Conservation (phyloP, 345 rosid species). For the Eucalyptus urophylla region DNA sequence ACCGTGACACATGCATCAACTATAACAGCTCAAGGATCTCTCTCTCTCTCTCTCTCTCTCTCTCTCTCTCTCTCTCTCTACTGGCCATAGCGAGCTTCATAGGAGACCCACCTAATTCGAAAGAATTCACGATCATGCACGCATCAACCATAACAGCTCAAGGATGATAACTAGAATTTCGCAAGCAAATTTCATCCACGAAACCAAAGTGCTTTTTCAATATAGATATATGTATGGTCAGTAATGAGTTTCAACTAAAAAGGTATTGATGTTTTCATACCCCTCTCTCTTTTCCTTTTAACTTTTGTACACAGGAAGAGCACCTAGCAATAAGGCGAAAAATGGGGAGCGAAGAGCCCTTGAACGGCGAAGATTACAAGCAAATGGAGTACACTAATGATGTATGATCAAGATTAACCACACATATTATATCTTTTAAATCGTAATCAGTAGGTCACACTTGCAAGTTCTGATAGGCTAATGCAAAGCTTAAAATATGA, state of each 20-base stretch:
- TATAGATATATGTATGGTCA: background rate
- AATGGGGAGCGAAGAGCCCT: conserved; percentile 25
- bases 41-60: background rate
- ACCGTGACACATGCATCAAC: too few species aligned
- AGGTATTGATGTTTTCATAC: background rate
- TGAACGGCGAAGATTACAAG: conserved; percentile 60
- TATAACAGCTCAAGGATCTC: background rate
- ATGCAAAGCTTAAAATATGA: background rate
- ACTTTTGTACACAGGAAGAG: conserved; percentile 37
- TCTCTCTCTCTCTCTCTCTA: background rate
- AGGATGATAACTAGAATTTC: background rate
- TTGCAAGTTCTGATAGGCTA: background rate
- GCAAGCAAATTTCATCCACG: background rate
- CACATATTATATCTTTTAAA: background rate
- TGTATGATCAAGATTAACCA: conserved; percentile 12
- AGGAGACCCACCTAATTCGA: too few species aligned
- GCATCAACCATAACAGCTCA: background rate
- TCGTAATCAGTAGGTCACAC: background rate
- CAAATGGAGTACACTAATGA: conserved; percentile 61
- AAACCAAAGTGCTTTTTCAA: background rate
- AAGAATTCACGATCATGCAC: background rate
- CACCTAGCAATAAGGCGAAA: conserved; percentile 45
- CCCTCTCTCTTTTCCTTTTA: background rate
- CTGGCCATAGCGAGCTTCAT: background rate
- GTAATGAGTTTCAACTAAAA: background rate